A percentile compares a stretch with the other conserved stretches of the same genome.
phyloP scores from a whole-genome alignment of 1,139 yeast species.

The Wickerhamiella infanticola region DNA sequence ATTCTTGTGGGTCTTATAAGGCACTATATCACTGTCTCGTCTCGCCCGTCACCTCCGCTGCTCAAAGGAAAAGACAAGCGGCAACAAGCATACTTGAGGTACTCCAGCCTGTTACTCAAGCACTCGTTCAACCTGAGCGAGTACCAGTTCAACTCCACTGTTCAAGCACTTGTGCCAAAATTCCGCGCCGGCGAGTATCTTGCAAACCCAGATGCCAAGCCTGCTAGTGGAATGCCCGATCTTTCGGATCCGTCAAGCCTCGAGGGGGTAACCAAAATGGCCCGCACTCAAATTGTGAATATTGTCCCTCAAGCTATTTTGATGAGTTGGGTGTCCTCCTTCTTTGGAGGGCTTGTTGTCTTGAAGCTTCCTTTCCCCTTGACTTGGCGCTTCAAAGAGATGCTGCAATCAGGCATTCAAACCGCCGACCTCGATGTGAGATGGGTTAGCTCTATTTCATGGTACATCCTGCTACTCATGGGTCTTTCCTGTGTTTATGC shows the following conservation, averaged over 20 bases:
- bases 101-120: conserved; percentile 43
- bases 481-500: conserved; percentile 76
- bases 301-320: conserved; percentile 83
- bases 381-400: conserved; percentile 75
- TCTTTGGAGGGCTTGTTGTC: conserved; percentile 82
- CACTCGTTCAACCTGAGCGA: conserved; percentile 30
- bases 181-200: conserved; percentile 39
- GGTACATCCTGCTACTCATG: conserved; percentile 84
- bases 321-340: conserved; percentile 93
- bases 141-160: conserved; percentile 35
- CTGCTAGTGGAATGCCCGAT: conserved; percentile 32
- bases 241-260: conserved; percentile 54
- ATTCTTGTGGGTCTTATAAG: conserved; percentile 75
- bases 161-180: conserved; percentile 29
- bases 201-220: conserved; percentile 32
- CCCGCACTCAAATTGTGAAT: conserved; percentile 67
- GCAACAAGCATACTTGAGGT: conserved; percentile 40
- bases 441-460: conserved; percentile 93
- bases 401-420: conserved; percentile 78
- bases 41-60: conserved; percentile 43
- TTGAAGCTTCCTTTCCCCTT: conserved; percentile 72
- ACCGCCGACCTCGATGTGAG: conserved; percentile 78
- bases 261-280: conserved; percentile 66
- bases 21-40: conserved; percentile 46
- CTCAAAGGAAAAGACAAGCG: conserved; percentile 38